These are phyloP conservation scores for Trypanosoma conorhini DNA, from an alignment of 208 protist genomes.

Conservation along the genomic window DNA sequence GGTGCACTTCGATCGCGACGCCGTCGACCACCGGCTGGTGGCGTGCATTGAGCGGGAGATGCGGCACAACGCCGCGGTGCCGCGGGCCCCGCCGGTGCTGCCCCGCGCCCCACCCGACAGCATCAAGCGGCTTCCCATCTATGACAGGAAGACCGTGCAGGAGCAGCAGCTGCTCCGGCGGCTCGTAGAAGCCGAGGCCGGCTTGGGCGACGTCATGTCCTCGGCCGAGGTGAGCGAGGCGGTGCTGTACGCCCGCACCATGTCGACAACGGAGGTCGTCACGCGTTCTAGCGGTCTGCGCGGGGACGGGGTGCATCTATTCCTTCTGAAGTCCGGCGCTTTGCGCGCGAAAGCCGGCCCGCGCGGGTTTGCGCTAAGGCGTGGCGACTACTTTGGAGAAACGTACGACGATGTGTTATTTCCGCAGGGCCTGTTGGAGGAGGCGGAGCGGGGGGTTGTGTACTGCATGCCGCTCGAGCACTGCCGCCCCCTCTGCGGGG, in stretches of 20 bases:
- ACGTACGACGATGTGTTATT: slow-evolving; percentile 42
- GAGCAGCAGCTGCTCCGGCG: slow-evolving; percentile 68
- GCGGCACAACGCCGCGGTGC: slow-evolving; percentile 26
- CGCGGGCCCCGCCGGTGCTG: slow-evolving; percentile 16
- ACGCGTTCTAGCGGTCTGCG: slow-evolving; percentile 55
- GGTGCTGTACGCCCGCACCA: slow-evolving; percentile 55
- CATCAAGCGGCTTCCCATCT: slow-evolving; percentile 28
- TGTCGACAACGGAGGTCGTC: slow-evolving; percentile 56
- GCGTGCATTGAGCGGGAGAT: slow-evolving; percentile 34
- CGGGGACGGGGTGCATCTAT: slow-evolving; percentile 65
- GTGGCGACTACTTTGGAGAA: slow-evolving; percentile 79
- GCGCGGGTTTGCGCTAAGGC: slow-evolving; percentile 35
- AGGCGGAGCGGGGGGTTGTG: slow-evolving; percentile 58
- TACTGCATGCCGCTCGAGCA: slow-evolving; percentile 56
- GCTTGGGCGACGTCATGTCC: slow-evolving; percentile 32
- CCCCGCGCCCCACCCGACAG: slow-evolving; percentile 21
- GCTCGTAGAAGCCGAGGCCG: slow-evolving; percentile 42
- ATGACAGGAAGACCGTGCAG: slow-evolving; percentile 69
- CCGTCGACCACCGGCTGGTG: slow-evolving; percentile 37
- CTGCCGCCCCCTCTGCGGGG: slow-evolving; percentile 28
- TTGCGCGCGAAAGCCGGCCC: slow-evolving; percentile 45
- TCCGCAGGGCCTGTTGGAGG: slow-evolving; percentile 36
- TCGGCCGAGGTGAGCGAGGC: slow-evolving; percentile 32
- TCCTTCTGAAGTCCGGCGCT: slow-evolving; percentile 62
- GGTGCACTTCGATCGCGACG: slow-evolving; percentile 31